Evolutionary conservation across 306 rosid genomes (phyloP), one percentile per base, ranked within the genome.

Genomic region (Gastrolobium villosum): DNA sequence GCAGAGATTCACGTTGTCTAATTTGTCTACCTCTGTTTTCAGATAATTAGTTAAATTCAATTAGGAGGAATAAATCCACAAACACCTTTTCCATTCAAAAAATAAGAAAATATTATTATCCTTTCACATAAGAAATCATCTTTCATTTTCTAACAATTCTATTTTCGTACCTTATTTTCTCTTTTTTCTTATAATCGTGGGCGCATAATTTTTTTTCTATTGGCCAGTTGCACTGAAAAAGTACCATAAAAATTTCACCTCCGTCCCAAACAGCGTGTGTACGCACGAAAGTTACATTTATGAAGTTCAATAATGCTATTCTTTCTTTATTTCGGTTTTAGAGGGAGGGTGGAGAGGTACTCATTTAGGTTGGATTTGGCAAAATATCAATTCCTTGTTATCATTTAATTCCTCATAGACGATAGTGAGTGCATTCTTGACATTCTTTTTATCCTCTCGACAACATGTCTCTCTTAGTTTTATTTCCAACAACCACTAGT

Each of bases 401-500:
- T 50, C 8, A 65, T 41, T 28, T 28, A 48, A 52, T 69, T 26
- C 11, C 32, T 14, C 31, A 4, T 31, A 75, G 45, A 30, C 59
- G 48, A 57, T 40, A 41, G 5, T 10, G 5, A 70, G 64, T 71
- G 31, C 44, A 61, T 53, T 40, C 55, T 68, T 45, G 46, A 70
- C 74, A 70, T 70, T 69, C 77, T 70, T 64, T 53, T 54, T 77
- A n/a, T 48, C 75, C 72, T 49, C 72, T 62, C 61, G 37, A 30
- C 43, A 79, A 45, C 60, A 75, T 66, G 79, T 68, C 57, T 46
- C 79, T 39, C 84, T 81, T 85, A n/a, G 85, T 83, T 66, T 83
- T 78, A 20, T 84, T 82, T 70, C 55, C 76, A 49, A 34, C 79
- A 64, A 69, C 86, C 46, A 72, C 74, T 82, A 72, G 86, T 76